Evolutionary conservation across 1,139 yeast species (phyloP).

Genomic region (Candida tetrigidarum): DNA sequence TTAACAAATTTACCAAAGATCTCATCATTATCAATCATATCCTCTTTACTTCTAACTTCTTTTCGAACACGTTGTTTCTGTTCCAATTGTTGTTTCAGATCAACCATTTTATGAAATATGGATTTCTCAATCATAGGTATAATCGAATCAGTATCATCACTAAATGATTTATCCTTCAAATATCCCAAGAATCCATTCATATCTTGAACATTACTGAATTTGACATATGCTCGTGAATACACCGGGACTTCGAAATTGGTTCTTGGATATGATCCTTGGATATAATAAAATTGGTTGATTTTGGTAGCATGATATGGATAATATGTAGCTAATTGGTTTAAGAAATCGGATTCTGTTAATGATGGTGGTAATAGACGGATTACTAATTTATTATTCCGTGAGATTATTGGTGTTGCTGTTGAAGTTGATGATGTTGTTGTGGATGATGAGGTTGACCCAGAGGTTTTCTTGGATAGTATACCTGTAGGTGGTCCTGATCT

Average conservation of each 20-base stretch:
- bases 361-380: constrained; percentile 27
- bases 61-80: constrained; percentile 2
- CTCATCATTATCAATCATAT: constrained; percentile 18
- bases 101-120: constrained; percentile 26
- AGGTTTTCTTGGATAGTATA: constrained; percentile 2
- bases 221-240: constrained; percentile 34
- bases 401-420: not conserved
- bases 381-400: constrained; percentile 15
- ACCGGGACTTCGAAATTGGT: constrained; percentile 30
- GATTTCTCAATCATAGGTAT: constrained; percentile 30
- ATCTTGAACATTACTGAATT: constrained; percentile 21
- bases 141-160: constrained; percentile 25
- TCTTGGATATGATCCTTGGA: constrained; percentile 22
- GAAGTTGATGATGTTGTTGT: not conserved
- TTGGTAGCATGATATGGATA: constrained; percentile 18
- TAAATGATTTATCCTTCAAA: constrained; percentile 27
- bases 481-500: constrained; percentile 8
- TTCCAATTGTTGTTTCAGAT: constrained; percentile 3
- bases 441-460: not conserved
- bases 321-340: constrained; percentile 20
- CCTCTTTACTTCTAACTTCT: constrained; percentile 17
- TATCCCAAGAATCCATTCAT: constrained; percentile 20
- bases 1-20: constrained; percentile 15
- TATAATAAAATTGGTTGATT: constrained; percentile 22
- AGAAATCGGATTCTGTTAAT: constrained; percentile 22